Percentiles rank a stretch among this genome's conserved stretches.
These are phyloP conservation scores for Suillus americanus DNA, from an alignment of 768 basidiomycete species.

Conservation along the genomic window DNA sequence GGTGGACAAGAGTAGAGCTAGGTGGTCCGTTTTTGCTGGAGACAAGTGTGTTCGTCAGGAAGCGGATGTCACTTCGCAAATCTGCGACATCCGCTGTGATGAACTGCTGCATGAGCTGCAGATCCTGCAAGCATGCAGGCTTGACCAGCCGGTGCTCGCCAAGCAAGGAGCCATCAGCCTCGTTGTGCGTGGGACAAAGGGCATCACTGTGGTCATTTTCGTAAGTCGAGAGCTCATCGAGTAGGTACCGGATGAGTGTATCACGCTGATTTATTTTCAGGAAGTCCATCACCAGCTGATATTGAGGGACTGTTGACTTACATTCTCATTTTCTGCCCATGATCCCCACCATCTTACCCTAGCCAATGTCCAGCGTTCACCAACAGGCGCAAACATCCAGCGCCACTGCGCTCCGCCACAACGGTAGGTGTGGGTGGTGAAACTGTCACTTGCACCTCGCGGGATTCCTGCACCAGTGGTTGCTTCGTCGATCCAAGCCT, in stretches of 20 bases:
- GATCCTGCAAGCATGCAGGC: background rate
- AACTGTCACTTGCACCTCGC: no score
- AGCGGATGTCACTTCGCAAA: background rate
- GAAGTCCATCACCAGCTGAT: background rate
- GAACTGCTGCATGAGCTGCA: background rate
- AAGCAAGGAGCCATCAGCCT: background rate
- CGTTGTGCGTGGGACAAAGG: background rate
- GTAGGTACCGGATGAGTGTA: background rate
- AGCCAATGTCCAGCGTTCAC: slow-evolving; percentile 34
- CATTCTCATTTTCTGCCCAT: slow-evolving; percentile 12
- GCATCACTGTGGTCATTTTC: background rate
- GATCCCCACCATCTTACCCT: slow-evolving; percentile 42
- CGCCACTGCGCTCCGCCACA: slow-evolving; percentile 28
- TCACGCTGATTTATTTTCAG: background rate
- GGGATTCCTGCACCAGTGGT: background rate
- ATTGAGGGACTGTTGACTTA: background rate
- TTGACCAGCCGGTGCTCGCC: background rate
- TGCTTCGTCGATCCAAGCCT: slow-evolving; percentile 30
- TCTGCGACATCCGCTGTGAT: background rate
- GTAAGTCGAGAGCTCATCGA: background rate
- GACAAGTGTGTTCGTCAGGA: background rate
- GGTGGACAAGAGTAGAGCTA: no score
- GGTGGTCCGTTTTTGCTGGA: no score
- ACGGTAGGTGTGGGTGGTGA: slow-evolving; percentile 28
- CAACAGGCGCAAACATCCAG: slow-evolving; percentile 32